Conservation (phyloP, 257 asterid genomes). For the Striga asiatica region DNA sequence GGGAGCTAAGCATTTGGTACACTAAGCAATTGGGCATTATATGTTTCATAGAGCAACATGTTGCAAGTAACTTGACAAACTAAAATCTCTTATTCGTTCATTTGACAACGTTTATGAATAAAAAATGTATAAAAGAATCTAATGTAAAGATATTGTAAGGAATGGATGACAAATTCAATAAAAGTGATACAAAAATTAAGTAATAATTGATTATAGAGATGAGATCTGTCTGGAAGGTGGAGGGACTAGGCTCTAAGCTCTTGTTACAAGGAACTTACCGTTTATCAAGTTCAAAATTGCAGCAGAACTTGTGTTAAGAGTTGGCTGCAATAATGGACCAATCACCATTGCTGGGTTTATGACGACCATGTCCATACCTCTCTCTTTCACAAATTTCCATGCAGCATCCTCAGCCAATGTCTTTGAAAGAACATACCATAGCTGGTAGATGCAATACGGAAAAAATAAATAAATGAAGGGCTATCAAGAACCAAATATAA, state of each 20-base stretch:
- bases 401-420: slow-evolving; percentile 63
- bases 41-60: not conserved
- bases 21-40: not conserved
- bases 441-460: slow-evolving; percentile 20
- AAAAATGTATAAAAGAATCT: not conserved
- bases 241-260: not conserved
- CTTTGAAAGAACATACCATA: slow-evolving; percentile 54
- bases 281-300: slow-evolving; percentile 29
- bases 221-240: not conserved
- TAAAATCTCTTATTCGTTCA: not conserved
- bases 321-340: slow-evolving; percentile 46
- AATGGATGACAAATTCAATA: not conserved
- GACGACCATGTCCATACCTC: slow-evolving; percentile 32
- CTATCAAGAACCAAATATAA: not conserved
- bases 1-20: not conserved
- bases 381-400: slow-evolving; percentile 44
- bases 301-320: slow-evolving; percentile 41
- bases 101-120: not conserved
- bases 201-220: not conserved
- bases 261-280: slow-evolving; percentile 23
- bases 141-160: not conserved
- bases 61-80: not conserved
- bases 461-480: not conserved
- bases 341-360: slow-evolving; percentile 50
- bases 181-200: not conserved